Percentiles rank a stretch among this genome's conserved stretches.
phyloP scores from a whole-genome alignment of 768 basidiomycete species.

The Pleurotus ostreatus region DNA sequence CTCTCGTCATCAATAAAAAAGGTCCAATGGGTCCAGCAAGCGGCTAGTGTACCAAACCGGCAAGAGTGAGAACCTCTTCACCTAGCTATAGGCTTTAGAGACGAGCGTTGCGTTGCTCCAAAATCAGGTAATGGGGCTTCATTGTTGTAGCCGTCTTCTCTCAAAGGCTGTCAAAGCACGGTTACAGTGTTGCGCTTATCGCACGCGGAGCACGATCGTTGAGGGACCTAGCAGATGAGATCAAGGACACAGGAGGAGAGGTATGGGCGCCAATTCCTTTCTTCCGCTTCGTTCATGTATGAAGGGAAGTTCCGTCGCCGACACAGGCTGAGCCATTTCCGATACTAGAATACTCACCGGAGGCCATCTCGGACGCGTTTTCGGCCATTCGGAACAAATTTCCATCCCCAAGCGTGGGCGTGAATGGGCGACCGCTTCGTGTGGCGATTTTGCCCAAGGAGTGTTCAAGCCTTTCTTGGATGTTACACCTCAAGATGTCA shows the following conservation, averaged over 20 bases:
- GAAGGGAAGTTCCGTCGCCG: not conserved
- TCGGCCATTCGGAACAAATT: conserved; percentile 39
- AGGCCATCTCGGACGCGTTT: conserved; percentile 50
- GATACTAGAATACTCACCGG: conserved; percentile 43
- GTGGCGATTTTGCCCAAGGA: conserved; percentile 54
- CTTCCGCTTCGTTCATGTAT: no score
- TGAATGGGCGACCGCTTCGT: conserved; percentile 40
- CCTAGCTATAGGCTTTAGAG: not conserved
- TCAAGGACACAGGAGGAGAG: conserved; percentile 56
- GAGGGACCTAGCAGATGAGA: conserved; percentile 47
- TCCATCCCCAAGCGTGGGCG: conserved; percentile 24
- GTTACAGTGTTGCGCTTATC: conserved; percentile 65
- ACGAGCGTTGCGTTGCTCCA: not conserved
- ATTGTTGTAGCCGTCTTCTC: no score
- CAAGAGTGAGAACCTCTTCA: not conserved
- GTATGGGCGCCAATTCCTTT: conserved; percentile 24
- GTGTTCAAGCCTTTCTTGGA: conserved; percentile 69
- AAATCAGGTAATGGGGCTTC: conserved; percentile 10
- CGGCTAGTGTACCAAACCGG: not conserved
- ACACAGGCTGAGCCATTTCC: conserved; percentile 55
- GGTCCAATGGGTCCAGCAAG: not conserved
- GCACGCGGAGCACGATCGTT: conserved; percentile 53
- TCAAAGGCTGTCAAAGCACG: no score
- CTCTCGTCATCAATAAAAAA: conserved; percentile 5
- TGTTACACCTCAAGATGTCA: conserved; percentile 54